Percentiles rank a stretch among this genome's conserved stretches.
Conservation (phyloP, 306 rosid genomes). For the Cicer pinnatifidum region DNA sequence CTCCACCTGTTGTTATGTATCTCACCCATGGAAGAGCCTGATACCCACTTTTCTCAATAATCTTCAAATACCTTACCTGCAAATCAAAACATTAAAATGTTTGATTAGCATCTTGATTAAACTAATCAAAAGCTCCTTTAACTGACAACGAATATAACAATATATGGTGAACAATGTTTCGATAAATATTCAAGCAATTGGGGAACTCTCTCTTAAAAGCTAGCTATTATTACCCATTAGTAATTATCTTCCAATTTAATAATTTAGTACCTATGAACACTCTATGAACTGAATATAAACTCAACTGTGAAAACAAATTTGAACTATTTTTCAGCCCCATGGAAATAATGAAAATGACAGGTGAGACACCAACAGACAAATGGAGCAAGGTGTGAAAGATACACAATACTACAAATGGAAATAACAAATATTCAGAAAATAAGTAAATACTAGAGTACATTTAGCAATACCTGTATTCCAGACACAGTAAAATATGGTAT, state of each 20-base stretch:
- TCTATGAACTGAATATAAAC: slow-evolving; percentile 28
- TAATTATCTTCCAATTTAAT: background rate
- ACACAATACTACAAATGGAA: slow-evolving; percentile 23
- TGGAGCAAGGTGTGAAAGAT: slow-evolving; percentile 3
- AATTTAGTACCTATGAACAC: slow-evolving; percentile 6
- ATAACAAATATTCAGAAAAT: slow-evolving; percentile 11
- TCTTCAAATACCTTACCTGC: slow-evolving; percentile 98
- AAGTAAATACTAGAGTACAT: background rate
- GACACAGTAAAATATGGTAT: slow-evolving; percentile 98
- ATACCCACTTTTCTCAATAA: slow-evolving; percentile 97
- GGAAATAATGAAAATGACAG: slow-evolving; percentile 35
- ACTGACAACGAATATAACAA: background rate
- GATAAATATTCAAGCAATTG: background rate
- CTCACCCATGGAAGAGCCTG: slow-evolving; percentile 99
- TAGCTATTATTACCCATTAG: slow-evolving; percentile 6
- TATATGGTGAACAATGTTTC: background rate
- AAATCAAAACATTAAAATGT: slow-evolving; percentile 42
- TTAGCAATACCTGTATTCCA: slow-evolving; percentile 82
- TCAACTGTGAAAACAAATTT: slow-evolving; percentile 29
- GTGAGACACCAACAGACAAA: slow-evolving; percentile 34
- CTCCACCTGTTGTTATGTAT: slow-evolving; percentile 98
- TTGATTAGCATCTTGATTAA: slow-evolving; percentile 20
- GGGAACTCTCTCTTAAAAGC: background rate
- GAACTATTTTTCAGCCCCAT: slow-evolving; percentile 3
- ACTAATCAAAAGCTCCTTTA: slow-evolving; percentile 20